Conservation (phyloP, 2,329 filamentous ascomycete species). For the Chaetomiaceae sp. region DNA sequence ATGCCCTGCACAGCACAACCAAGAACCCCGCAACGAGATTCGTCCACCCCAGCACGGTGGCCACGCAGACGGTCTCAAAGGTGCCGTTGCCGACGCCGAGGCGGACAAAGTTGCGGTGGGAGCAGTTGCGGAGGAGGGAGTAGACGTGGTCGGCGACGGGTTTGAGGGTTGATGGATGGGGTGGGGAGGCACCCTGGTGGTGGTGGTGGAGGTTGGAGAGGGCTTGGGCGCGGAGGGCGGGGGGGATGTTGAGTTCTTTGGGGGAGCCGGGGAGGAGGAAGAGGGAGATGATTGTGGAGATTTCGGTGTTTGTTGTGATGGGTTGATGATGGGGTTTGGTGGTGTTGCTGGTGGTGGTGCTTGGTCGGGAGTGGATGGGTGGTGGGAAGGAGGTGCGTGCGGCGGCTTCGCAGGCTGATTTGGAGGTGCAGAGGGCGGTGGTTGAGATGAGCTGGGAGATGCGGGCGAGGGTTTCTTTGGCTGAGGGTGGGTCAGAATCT, state of each 20-base stretch:
- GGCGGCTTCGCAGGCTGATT: conserved; percentile 12
- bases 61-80: conserved; percentile 45
- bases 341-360: conserved; percentile 8
- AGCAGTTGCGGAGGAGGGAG: conserved; percentile 44
- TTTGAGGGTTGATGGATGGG: conserved; percentile 37
- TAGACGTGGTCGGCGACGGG: conserved; percentile 46
- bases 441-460: conserved; percentile 30
- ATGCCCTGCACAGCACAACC: conserved; percentile 37
- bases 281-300: conserved; percentile 38
- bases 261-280: conserved; percentile 39
- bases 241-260: conserved; percentile 47
- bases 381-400: conserved; percentile 3
- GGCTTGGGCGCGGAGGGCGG: conserved; percentile 37
- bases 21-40: conserved; percentile 39
- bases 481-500: conserved; percentile 13
- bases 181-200: conserved; percentile 24
- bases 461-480: conserved; percentile 32
- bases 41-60: conserved; percentile 40
- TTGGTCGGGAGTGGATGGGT: conserved; percentile 4
- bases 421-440: conserved; percentile 15
- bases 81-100: conserved; percentile 51
- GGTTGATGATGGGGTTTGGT: too few species aligned
- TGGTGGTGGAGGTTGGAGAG: conserved; percentile 27
- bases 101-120: conserved; percentile 47
- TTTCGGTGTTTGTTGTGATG: conserved; percentile 27